A percentile compares a stretch with the other conserved stretches of the same genome.
These are phyloP conservation scores for Stagonosporopsis tanaceti DNA, from an alignment of 2,329 filamentous ascomycete genomes.

Conservation along the genomic window DNA sequence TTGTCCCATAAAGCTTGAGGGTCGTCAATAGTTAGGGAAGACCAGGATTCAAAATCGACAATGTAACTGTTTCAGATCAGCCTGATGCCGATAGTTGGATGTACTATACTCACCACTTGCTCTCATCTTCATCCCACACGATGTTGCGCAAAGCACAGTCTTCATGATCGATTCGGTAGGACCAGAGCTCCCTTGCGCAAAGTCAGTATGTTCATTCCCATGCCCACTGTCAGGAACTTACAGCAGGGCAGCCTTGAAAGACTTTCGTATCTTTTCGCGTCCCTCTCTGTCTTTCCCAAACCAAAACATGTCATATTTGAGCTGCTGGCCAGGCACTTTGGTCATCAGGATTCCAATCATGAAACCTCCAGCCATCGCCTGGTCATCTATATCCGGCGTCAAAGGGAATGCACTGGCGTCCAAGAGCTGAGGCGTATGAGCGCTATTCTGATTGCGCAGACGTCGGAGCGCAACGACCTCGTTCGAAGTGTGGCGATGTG, in stretches of 20 bases:
- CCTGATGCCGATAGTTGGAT: neutral
- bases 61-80: neutral
- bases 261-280: neutral
- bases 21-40: neutral
- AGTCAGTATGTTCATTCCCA: neutral
- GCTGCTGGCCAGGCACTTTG: neutral
- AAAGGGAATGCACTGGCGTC: neutral
- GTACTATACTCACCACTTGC: neutral
- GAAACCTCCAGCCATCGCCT: neutral
- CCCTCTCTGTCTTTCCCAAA: neutral
- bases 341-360: neutral
- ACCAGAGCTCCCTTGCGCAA: neutral
- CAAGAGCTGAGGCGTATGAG: neutral
- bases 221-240: neutral
- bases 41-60: neutral
- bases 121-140: slow-evolving; percentile 4
- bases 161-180: neutral
- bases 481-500: neutral
- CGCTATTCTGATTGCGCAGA: neutral
- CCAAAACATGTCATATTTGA: neutral
- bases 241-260: slow-evolving; percentile 1
- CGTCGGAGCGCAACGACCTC: neutral
- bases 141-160: slow-evolving; percentile 4
- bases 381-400: neutral
- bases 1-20: neutral